Evolutionary conservation across 805 yeast genomes (phyloP), one percentile per base, ranked within the genome.

Genomic region (Yamadazyma scolyti): DNA sequence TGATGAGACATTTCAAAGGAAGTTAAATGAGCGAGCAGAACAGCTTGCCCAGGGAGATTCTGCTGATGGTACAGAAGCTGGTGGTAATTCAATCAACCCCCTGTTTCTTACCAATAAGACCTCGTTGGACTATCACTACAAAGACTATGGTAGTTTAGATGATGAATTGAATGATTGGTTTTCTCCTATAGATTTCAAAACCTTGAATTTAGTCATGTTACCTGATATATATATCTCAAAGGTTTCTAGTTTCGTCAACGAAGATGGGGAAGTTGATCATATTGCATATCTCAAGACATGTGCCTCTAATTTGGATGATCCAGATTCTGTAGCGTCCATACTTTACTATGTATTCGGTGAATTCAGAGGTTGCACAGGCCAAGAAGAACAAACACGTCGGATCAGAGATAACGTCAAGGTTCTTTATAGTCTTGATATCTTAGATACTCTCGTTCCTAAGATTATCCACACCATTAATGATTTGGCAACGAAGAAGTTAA

Each of bases 1-100:
- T 10, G 71, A 65, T 36, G 65, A 63, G 34, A 58, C 71, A 16
- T 65, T 65, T 33, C 72, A 65, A 39, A 53, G 49, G 31, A 61
- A 62, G 36, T 44, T 65, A 35, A 64, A 65, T 37, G 70, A 59
- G 13, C 36, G 67, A 26, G 71, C 72, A 2, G 62, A 62, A 33
- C 68, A 61, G 40, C 49, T 65, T 25, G 44, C 38, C 15, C 43
- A 37, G 27, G 25, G 15, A 13, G 27, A 14, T 28, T 11, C 10
- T 23, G 19, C 16, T 16, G 21, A 16, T 17, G 27, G 9, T 20
- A 31, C 19, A 5, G 27, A 16, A 9, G 22, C 20, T 7, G 37
- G 30, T 5, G 32, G 32, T 3, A 20, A 27, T 9, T 8, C 17
- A 4, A 11, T 30, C 21, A 21, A 32, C 22, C 44, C 42, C 27